Evolutionary conservation across 192 early-diverging fungal genomes (phyloP).

Genomic region (Coemansia sp.): DNA sequence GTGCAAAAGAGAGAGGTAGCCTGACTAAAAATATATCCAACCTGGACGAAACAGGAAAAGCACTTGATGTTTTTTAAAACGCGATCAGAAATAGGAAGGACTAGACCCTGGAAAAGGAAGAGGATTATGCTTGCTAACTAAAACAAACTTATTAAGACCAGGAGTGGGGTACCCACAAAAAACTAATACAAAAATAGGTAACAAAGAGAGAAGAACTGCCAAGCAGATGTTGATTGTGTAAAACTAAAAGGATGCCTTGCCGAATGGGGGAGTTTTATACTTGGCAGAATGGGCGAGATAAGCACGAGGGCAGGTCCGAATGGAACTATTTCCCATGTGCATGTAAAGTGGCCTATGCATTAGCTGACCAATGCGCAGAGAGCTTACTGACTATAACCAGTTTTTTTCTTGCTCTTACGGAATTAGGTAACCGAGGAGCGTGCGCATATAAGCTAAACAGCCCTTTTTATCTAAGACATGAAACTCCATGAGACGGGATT

Average conservation of each 20-base stretch:
- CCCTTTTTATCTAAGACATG: too few relatives aligned
- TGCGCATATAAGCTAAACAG: too few relatives aligned
- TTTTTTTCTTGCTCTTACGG: too few relatives aligned
- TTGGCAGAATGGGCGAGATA: background rate
- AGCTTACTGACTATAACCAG: background rate
- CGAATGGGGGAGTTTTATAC: background rate
- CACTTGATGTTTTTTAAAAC: too few relatives aligned
- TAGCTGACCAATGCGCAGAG: conserved; percentile 1
- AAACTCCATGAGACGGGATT: conserved; percentile 1
- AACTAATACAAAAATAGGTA: conserved; percentile 5
- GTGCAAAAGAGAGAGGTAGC: too few relatives aligned
- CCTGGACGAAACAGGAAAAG: too few relatives aligned
- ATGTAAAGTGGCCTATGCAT: conserved; percentile 5
- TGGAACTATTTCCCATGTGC: conserved; percentile 1
- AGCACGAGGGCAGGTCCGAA: conserved; percentile 2
- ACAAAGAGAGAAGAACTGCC: background rate
- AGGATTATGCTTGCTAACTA: conserved; percentile 1
- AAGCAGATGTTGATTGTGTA: conserved; percentile 1
- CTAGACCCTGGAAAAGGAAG: conserved; percentile 4
- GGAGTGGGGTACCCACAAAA: conserved; percentile 7
- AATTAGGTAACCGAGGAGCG: too few relatives aligned
- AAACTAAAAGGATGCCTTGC: conserved; percentile 3
- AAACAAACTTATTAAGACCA: background rate
- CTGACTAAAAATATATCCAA: too few relatives aligned
- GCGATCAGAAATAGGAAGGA: background rate